These are phyloP conservation scores for Singerocomus rubriflavus DNA, from an alignment of 1,284 basidiomycete genomes.

Conservation along the genomic window DNA sequence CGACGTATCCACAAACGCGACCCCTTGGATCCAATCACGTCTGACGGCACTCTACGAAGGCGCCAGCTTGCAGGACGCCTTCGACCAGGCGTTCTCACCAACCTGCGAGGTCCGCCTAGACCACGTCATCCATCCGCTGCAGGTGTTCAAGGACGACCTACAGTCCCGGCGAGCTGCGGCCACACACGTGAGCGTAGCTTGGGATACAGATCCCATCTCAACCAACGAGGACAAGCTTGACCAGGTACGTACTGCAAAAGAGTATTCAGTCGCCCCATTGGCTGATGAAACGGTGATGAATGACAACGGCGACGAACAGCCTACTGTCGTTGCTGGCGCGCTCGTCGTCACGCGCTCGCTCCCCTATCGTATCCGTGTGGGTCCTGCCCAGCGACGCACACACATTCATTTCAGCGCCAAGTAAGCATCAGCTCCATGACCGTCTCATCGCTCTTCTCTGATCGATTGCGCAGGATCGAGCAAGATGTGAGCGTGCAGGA, in stretches of 20 bases:
- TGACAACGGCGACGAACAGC: conserved; percentile 23
- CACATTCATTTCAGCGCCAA: conserved; percentile 42
- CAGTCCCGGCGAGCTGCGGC: conserved; percentile 16
- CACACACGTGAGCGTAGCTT: conserved; percentile 30
- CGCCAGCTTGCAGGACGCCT: conserved; percentile 16
- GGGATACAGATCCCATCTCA: conserved; percentile 35
- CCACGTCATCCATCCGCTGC: conserved; percentile 28
- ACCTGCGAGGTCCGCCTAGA: conserved; percentile 35
- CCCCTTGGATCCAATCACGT: conserved; percentile 27
- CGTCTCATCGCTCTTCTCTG: not conserved
- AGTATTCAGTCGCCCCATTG: not conserved
- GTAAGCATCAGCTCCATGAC: conserved; percentile 27
- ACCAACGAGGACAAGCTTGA: conserved; percentile 20
- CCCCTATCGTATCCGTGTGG: conserved; percentile 44
- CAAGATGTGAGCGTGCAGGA: conserved; percentile 20
- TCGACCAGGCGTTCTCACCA: conserved; percentile 35
- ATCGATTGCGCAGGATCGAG: conserved; percentile 31
- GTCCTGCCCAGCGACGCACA: conserved; percentile 38
- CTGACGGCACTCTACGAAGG: conserved; percentile 31
- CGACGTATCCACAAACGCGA: not conserved
- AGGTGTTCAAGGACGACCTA: conserved; percentile 32
- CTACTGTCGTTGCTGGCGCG: conserved; percentile 41
- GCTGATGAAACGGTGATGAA: not conserved
- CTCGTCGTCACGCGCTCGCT: conserved; percentile 42
- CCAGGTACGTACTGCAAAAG: conserved; percentile 17